Conservation (phyloP, 2,329 filamentous ascomycete species). For the Aspergillus sp. region DNA sequence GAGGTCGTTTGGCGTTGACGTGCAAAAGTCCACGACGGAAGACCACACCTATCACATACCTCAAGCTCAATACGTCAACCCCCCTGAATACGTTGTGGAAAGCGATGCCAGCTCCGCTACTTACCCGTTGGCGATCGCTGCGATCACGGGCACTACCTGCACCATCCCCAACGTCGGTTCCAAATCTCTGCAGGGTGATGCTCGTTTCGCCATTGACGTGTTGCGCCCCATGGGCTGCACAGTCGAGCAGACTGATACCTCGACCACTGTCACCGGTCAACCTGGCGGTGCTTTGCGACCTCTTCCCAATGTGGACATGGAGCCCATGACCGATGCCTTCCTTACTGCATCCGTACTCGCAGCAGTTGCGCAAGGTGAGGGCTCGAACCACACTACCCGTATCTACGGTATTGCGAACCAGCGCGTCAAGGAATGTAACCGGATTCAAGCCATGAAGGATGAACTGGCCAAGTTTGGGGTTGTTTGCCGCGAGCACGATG, state of each 20-base stretch:
- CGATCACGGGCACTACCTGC: slow-evolving; percentile 90
- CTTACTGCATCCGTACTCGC: slow-evolving; percentile 88
- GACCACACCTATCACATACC: slow-evolving; percentile 92
- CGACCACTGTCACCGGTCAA: slow-evolving; percentile 92
- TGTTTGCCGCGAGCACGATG: slow-evolving; percentile 74
- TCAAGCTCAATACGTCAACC: slow-evolving; percentile 72
- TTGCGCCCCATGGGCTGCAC: slow-evolving; percentile 86
- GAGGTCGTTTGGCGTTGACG: slow-evolving; percentile 77
- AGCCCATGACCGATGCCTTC: slow-evolving; percentile 98
- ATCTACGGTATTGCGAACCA: slow-evolving; percentile 97
- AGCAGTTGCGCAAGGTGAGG: slow-evolving; percentile 70
- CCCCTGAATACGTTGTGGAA: slow-evolving; percentile 78
- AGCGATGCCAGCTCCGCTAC: slow-evolving; percentile 97
- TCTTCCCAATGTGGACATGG: slow-evolving; percentile 85
- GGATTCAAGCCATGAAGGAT: slow-evolving; percentile 90
- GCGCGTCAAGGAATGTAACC: slow-evolving; percentile 95
- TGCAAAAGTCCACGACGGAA: slow-evolving; percentile 67
- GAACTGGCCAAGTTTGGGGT: slow-evolving; percentile 93
- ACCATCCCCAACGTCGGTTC: slow-evolving; percentile 95
- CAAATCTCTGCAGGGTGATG: slow-evolving; percentile 85
- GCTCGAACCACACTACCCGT: slow-evolving; percentile 56
- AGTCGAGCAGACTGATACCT: slow-evolving; percentile 73
- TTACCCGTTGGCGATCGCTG: slow-evolving; percentile 87
- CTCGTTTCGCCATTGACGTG: slow-evolving; percentile 85
- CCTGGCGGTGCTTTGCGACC: slow-evolving; percentile 62